Evolutionary conservation across 108 stramenopile species (phyloP), one percentile per base, ranked within the genome.

Genomic region (Fragilaria radians): DNA sequence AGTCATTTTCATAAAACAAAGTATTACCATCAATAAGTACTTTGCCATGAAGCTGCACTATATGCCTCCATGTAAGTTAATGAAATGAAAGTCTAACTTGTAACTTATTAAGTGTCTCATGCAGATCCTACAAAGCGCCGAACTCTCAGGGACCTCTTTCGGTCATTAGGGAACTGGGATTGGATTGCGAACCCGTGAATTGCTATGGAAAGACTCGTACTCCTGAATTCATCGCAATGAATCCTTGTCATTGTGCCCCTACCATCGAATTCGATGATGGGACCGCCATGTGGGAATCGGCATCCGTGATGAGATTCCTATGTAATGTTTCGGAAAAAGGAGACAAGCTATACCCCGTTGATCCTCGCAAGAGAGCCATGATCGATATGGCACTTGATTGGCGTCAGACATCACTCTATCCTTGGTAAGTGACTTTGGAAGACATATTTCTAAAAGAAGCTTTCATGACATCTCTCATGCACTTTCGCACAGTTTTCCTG

Each of bases 151-250:
- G 72, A 32, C 32, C 28, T 22, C 54, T 73, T 21, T 66, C 72
- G 49, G 50, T 73, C 28, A 48, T 63, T 21, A 62, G 67, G 22
- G 54, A 68, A 23, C 56, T 73, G 42, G 54, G 53, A 42, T 11
- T 62, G 2, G 67, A 67, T 29, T 46, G 66, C 28, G 59, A 68
- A 25, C 52, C 68, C 29, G 52, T 68, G 42, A 50, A 75, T 47
- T 65, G 69, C 48, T 63, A 46, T 30, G 75, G 75, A 4, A 72
- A 77, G 49, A 77, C 75, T 7, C 67, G 75, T 7, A 54, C 66
- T 7, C 59, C 57, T 28, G 75, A 77, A 52, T 77, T 67, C 67
- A 63, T 77, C 17, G 65, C 66, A 22, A 68, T 66, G 52, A 70
- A 66, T 45, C 75, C 75, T 3, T 60, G 58, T 21, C 66, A 77